Conservation (phyloP, 352 stramenopile genomes). For the Phytophthora capsici region DNA sequence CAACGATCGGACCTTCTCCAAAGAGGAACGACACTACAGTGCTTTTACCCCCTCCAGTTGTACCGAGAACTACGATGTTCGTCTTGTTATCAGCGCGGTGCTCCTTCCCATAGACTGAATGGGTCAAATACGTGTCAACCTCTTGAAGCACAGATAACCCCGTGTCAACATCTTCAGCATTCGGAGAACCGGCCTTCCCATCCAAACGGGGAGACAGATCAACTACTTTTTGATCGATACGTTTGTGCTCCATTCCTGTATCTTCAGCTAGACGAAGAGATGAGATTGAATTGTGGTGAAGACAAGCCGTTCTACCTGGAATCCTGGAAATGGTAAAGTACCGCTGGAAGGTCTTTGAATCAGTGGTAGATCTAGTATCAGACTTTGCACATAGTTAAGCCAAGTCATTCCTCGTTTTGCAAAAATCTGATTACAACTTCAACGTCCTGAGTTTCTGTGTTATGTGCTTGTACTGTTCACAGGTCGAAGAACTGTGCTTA, state of each 20-base stretch:
- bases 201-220: constrained; percentile 1
- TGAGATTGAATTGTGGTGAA: too few relatives aligned
- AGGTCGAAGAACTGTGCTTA: too few relatives aligned
- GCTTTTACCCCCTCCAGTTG: constrained; percentile 26
- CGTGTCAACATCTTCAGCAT: constrained; percentile 11
- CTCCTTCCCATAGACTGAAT: constrained; percentile 4
- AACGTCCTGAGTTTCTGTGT: too few relatives aligned
- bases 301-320: too few relatives aligned
- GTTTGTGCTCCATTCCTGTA: constrained; percentile 2
- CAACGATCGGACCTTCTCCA: constrained; percentile 11
- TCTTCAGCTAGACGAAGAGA: too few relatives aligned
- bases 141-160: constrained; percentile 12
- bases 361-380: too few relatives aligned
- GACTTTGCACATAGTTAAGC: too few relatives aligned
- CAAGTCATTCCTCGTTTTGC: too few relatives aligned
- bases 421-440: too few relatives aligned
- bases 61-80: constrained; percentile 26
- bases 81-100: not conserved
- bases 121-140: constrained; percentile 21
- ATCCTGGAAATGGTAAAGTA: too few relatives aligned
- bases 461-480: too few relatives aligned
- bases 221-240: constrained; percentile 2
- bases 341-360: too few relatives aligned
- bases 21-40: constrained; percentile 32
- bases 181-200: not conserved